A percentile compares a stretch with the other conserved stretches of the same genome.
Evolutionary conservation across 192 early-diverging fungal genomes (phyloP).

Genomic region (Allomyces javanicus): DNA sequence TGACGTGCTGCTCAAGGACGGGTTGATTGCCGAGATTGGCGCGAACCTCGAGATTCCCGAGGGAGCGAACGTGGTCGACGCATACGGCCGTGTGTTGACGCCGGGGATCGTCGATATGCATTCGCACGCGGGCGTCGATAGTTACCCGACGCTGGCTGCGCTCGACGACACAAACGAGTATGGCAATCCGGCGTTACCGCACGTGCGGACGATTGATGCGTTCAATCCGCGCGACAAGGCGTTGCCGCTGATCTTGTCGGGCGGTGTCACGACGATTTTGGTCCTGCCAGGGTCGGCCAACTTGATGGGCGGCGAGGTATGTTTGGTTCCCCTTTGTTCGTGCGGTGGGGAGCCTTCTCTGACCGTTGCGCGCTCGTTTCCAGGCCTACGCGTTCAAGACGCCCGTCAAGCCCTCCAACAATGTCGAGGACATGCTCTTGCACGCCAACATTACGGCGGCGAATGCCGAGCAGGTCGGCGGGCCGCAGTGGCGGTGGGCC

Average conservation of each 20-base stretch:
- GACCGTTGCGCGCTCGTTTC: not conserved
- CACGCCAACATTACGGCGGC: constrained; percentile 7
- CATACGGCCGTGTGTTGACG: constrained; percentile 42
- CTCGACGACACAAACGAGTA: constrained; percentile 45
- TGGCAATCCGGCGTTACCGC: constrained; percentile 34
- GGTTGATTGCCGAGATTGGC: constrained; percentile 30
- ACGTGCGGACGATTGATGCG: constrained; percentile 42
- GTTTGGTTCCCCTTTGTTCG: too few species aligned
- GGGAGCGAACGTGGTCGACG: constrained; percentile 28
- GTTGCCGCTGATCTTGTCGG: constrained; percentile 32
- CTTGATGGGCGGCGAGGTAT: constrained; percentile 52
- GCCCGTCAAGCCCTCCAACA: constrained; percentile 23
- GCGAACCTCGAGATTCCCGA: constrained; percentile 9
- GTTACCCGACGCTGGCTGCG: constrained; percentile 35
- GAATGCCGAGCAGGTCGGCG: constrained; percentile 13
- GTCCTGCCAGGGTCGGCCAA: constrained; percentile 57
- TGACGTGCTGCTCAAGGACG: constrained; percentile 33
- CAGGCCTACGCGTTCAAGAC: constrained; percentile 40
- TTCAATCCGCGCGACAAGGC: constrained; percentile 46
- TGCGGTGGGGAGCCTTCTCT: too few species aligned
- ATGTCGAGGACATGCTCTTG: constrained; percentile 46
- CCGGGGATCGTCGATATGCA: constrained; percentile 65
- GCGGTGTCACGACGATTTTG: constrained; percentile 54
- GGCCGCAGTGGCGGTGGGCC: constrained; percentile 41
- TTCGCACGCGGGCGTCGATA: constrained; percentile 44